Base-by-base conservation (phyloP, 2,329 filamentous ascomycete species). In the Talaromyces pinophilus region DNA sequence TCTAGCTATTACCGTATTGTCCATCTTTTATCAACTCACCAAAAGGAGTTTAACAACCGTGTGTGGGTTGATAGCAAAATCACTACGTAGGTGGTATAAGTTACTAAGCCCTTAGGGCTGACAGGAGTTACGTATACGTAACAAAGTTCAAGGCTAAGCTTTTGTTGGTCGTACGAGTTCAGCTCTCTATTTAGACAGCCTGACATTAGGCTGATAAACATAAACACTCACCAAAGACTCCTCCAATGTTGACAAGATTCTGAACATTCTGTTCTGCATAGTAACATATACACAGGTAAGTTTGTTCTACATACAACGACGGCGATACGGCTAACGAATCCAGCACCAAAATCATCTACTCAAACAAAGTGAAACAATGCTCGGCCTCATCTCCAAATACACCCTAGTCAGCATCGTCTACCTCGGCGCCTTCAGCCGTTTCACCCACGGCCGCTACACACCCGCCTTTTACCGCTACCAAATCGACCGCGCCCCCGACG, bases 401-500 rank as follows among this genome's bases (percentile, higher is more conserved):
- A 44, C 40, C 13, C 57, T 60, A 30, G 35, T 19, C 22, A 30
- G 55, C 55, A 42, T 59, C 19, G 33, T 59, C 55, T 59, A 40
- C 38, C 40, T 42, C 6, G 57, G 57, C 22, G 57, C 57, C 15
- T 28, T 59, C 57, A 59, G 57, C 57, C 57, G 57, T 10, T 40
- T 59, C 22, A 60, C 38, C 17, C 25, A 46, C 25, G 40, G 59
- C 25, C 59, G 42, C 40, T 61, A 46, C 59, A 61, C 59, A 25
- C 59, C 59, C 15, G 5, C 59, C 13, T 61, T 46, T 35, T 48
- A 61, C 40, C 38, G 25, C 3, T 61, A 61, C 5, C 40, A 61
- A 61, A 40, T 61, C 15, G 59, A 61, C 42, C 59, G 40, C 15
- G 59, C 40, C 28, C 59, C 59, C 17, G 28, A 61, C 59, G 30